Conservation (phyloP, 805 yeast genomes). For the Wickerhamiella bombiphila region DNA sequence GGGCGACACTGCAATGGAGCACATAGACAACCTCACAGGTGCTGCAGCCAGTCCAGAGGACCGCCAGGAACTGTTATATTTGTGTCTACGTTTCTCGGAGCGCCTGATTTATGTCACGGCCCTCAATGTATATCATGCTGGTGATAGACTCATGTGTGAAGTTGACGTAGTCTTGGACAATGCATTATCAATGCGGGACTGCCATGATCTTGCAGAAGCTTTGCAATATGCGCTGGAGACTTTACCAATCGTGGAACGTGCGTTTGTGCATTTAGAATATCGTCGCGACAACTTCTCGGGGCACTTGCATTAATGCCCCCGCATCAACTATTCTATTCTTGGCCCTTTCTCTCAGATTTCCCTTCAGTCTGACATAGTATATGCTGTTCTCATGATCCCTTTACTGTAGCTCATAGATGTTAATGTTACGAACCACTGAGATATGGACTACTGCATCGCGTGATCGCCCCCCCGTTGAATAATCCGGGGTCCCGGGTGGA, state of each 20-base stretch:
- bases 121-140: slow-evolving; percentile 61
- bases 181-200: slow-evolving; percentile 41
- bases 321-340: background rate
- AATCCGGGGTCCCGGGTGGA: no score
- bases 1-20: slow-evolving; percentile 52
- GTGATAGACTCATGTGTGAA: slow-evolving; percentile 63
- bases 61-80: slow-evolving; percentile 49
- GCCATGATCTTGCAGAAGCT: slow-evolving; percentile 71
- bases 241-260: slow-evolving; percentile 61
- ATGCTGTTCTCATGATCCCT: no score
- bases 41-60: slow-evolving; percentile 50
- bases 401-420: no score
- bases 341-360: no score
- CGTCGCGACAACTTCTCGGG: slow-evolving; percentile 27
- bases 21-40: slow-evolving; percentile 61
- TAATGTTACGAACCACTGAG: no score
- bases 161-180: slow-evolving; percentile 52
- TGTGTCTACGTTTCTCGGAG: slow-evolving; percentile 55
- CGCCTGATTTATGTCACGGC: slow-evolving; percentile 50
- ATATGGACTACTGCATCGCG: no score
- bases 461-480: no score
- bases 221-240: slow-evolving; percentile 69
- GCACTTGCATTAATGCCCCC: slow-evolving; percentile 15
- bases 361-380: no score
- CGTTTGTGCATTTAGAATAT: slow-evolving; percentile 63